Conservation (phyloP, 805 yeast species). For the Cyberlindnera amylophila region DNA sequence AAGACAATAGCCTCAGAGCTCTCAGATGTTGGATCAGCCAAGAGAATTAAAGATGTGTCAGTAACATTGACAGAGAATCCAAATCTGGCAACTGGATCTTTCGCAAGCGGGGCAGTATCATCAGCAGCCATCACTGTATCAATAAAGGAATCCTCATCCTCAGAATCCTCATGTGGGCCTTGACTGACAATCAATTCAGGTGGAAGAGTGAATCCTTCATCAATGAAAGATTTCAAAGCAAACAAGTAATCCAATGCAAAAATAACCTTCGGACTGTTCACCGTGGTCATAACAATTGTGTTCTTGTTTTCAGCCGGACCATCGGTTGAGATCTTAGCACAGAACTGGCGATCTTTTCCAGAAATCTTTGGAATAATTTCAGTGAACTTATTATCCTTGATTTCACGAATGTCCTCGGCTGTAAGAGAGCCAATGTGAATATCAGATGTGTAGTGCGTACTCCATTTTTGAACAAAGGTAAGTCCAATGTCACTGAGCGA, state of each 20-base stretch:
- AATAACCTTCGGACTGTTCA: slow-evolving; percentile 78
- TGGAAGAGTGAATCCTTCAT: slow-evolving; percentile 38
- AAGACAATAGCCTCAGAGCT: slow-evolving; percentile 88
- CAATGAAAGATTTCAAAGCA: slow-evolving; percentile 64
- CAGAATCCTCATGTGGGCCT: not conserved
- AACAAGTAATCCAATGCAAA: slow-evolving; percentile 84
- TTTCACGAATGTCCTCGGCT: slow-evolving; percentile 67
- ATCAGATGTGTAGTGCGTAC: slow-evolving; percentile 55
- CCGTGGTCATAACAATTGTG: slow-evolving; percentile 51
- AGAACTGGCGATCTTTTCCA: slow-evolving; percentile 66
- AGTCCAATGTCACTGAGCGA: slow-evolving; percentile 58
- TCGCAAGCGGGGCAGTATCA: slow-evolving; percentile 5
- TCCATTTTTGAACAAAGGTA: slow-evolving; percentile 45
- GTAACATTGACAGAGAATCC: slow-evolving; percentile 66
- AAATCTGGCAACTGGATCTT: slow-evolving; percentile 22
- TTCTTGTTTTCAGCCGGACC: slow-evolving; percentile 38
- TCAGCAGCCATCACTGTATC: slow-evolving; percentile 10
- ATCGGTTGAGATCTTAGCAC: slow-evolving; percentile 46
- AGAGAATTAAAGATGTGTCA: slow-evolving; percentile 69
- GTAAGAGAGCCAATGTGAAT: slow-evolving; percentile 68
- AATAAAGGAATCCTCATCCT: not conserved
- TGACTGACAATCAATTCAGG: slow-evolving; percentile 1
- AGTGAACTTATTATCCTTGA: slow-evolving; percentile 64
- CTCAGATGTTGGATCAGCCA: slow-evolving; percentile 70
- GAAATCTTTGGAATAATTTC: slow-evolving; percentile 73